Evolutionary conservation across 164 flowering plant genomes (phyloP), one percentile per base, ranked within the genome.

Genomic region (Paratinospora sagittata): DNA sequence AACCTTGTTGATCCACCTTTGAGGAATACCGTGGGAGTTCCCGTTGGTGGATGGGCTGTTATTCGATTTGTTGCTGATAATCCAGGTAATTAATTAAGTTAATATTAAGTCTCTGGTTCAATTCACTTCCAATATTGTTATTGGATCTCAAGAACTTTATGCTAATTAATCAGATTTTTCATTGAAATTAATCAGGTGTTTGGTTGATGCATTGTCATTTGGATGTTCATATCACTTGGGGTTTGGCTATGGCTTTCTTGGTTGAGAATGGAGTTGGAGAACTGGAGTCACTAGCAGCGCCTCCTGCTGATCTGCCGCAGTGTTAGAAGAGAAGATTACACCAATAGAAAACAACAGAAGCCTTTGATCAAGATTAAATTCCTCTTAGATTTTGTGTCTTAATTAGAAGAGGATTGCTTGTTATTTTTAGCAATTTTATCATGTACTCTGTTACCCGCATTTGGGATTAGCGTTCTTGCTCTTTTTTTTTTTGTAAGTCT

Each of bases 171-270:
- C 87, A 90, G 93, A n/a, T n/a, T n/a, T n/a, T n/a, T n/a, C n/a
- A n/a, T n/a, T n/a, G n/a, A n/a, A 26, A 8, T n/a, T 27, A 65
- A 3, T 63, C 87, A 90, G 93, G 96, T 41, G 79, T 81, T 43
- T 90, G 96, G 96, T 71, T 90, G 73, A 66, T 90, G 85, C 96
- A 90, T 60, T 89, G 96, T 77, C 96, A 90, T 82, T 73, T 90
- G 57, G 96, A 90, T 74, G 73, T 83, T 65, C 93, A 89, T 81
- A 76, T 90, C 0, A 70, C 72, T 12, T 84, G 86, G 90, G 96
- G 96, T 65, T 71, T 90, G 67, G 93, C 86, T 0, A 90, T 81
- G 90, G 71, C 80, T 24, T 84, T 90, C 80, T 62, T 87, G 36
- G 93, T 89, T 24, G 91, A 86, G 66, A 86, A 90, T 75, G 91